phyloP scores from a whole-genome alignment of 2,329 filamentous ascomycete species.

The Fusarium sp. region DNA sequence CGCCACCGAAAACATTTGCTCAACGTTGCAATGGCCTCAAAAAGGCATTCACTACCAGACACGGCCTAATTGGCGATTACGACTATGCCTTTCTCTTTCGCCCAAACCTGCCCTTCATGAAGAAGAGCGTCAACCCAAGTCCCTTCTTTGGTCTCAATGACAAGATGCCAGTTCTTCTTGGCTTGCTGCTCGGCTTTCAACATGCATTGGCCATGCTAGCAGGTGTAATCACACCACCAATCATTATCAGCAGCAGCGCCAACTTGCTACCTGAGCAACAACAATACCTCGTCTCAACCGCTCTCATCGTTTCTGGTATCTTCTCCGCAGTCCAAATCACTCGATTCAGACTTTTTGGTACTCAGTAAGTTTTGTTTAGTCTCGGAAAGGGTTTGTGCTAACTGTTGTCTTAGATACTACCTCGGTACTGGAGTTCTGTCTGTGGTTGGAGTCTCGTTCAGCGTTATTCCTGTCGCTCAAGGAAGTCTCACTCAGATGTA shows the following conservation, averaged over 20 bases:
- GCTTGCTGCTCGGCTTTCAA: slow-evolving; percentile 78
- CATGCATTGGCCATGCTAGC: slow-evolving; percentile 81
- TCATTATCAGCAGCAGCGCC: slow-evolving; percentile 72
- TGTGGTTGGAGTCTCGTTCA: slow-evolving; percentile 69
- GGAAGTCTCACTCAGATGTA: slow-evolving; percentile 83
- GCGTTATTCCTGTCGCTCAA: slow-evolving; percentile 54
- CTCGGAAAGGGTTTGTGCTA: not conserved
- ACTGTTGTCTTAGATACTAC: slow-evolving; percentile 65
- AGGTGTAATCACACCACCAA: slow-evolving; percentile 78
- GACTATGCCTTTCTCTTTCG: slow-evolving; percentile 90
- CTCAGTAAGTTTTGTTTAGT: slow-evolving; percentile 52
- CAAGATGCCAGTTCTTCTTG: slow-evolving; percentile 77
- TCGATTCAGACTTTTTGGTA: slow-evolving; percentile 74
- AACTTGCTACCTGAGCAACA: slow-evolving; percentile 68
- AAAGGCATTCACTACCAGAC: slow-evolving; percentile 62
- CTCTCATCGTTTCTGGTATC: slow-evolving; percentile 80
- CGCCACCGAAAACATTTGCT: slow-evolving; percentile 44
- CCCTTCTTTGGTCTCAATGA: slow-evolving; percentile 89
- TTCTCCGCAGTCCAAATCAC: slow-evolving; percentile 81
- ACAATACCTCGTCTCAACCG: slow-evolving; percentile 81
- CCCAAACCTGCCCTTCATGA: slow-evolving; percentile 84
- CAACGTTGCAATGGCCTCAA: slow-evolving; percentile 40
- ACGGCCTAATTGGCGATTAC: slow-evolving; percentile 84
- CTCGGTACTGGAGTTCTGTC: slow-evolving; percentile 82
- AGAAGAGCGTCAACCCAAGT: slow-evolving; percentile 58